Evolutionary conservation across 208 protist species (phyloP), one percentile per base, ranked within the genome.

Genomic region (Crithidia acanthocephali): DNA sequence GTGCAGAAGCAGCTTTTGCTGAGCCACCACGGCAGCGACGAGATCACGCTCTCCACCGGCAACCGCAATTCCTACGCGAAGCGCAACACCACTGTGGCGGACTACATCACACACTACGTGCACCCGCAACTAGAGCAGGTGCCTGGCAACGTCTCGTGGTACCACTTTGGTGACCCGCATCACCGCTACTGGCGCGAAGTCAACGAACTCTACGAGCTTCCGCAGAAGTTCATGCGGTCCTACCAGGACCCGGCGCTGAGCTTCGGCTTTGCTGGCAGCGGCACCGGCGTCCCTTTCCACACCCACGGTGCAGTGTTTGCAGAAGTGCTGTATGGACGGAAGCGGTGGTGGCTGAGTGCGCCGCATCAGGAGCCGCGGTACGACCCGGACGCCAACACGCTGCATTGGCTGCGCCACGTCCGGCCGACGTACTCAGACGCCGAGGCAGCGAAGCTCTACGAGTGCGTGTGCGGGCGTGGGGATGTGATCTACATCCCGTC

Each of bases 201-300:
- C 32, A 52, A 60, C 48, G 25, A 4, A 0, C 30, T 74, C 6
- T 86, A 86, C 51, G 44, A 68, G 33, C 40, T 40, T 28, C 80
- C 79, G 3, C 6, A 16, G 18, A 72, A 73, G 56, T 73, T 74
- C 50, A 61, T 74, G 58, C 22, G n/a, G 18, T 20, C 40, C 22
- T 16, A 53, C n/a, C 45, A 69, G 58, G n/a, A 58, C 16, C 77
- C 56, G 2, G 50, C 66, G 16, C 67, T 84, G 45, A 85, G 71
- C 70, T 86, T 91, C 33, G 80, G 83, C 18, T 56, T 87, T 48
- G 77, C 75, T 9, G 73, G 65, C 55, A 82, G 55, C 22, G 83
- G 83, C 37, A 77, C 72, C 25, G 85, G 73, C 18, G 83, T 87
- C 7, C 77, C 80, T 1, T 87, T 86, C 58, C 83, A 87, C 74